These are phyloP conservation scores for Arachnomyces sp. DNA, from an alignment of 2,329 filamentous ascomycete species.

Conservation along the genomic window DNA sequence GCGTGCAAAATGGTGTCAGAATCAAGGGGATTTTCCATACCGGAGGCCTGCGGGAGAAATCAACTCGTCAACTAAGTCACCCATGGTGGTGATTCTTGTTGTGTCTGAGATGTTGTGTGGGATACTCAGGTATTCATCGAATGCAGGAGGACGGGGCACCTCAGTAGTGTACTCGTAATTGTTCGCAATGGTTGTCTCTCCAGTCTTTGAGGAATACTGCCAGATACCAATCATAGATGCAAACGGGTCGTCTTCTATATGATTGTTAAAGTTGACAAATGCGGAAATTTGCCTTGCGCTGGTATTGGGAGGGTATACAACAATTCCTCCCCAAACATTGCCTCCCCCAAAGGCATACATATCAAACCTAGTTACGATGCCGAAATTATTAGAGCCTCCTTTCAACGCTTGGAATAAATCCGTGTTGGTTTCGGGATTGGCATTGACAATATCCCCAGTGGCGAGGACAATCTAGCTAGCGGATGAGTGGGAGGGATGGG, in stretches of 20 bases:
- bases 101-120: slow-evolving; percentile 15
- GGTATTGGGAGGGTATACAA: slow-evolving; percentile 12
- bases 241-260: slow-evolving; percentile 15
- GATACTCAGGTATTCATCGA: slow-evolving; percentile 24
- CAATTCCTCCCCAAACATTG: slow-evolving; percentile 23
- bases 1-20: no score
- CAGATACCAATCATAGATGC: slow-evolving; percentile 9
- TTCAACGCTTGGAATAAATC: slow-evolving; percentile 36
- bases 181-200: background rate
- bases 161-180: slow-evolving; percentile 23
- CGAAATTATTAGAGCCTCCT: slow-evolving; percentile 37
- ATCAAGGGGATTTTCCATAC: no score
- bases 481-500: no score
- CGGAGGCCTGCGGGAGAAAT: background rate
- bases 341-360: no score
- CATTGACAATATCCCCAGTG: slow-evolving; percentile 24
- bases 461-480: slow-evolving; percentile 24
- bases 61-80: slow-evolving; percentile 21
- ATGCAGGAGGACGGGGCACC: slow-evolving; percentile 20
- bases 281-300: slow-evolving; percentile 14
- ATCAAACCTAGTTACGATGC: slow-evolving; percentile 36
- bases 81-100: slow-evolving; percentile 13
- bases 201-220: background rate
- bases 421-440: slow-evolving; percentile 18
- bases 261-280: slow-evolving; percentile 14